Evolutionary conservation across 2,329 filamentous ascomycete genomes (phyloP), one percentile per base, ranked within the genome.

Genomic region (Seiridium unicorne): DNA sequence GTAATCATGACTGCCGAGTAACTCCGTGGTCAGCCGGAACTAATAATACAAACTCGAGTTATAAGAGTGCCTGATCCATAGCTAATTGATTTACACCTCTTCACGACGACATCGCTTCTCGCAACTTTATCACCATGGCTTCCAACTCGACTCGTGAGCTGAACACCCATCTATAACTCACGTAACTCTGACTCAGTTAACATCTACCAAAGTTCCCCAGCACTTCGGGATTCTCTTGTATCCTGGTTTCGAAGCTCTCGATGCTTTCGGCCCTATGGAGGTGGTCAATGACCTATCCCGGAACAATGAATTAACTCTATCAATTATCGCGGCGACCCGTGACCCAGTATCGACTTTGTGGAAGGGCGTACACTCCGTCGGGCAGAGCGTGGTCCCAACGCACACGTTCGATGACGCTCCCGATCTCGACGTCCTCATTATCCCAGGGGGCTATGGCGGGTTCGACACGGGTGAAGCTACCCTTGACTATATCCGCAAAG

Each of bases 401-500:
- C 73, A 78, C 57, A 77, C 75, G 0, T 77, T 75, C 40, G 64
- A 64, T 3, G 66, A 66, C 7, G 70, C 74, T 1, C 68, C 68
- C 1, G 71, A 72, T 0, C 62, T 69, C 0, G 73, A 79, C 38
- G 73, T 78, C 3, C 69, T 79, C 1, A 62, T 79, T 3, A 68
- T 79, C 1, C 77, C 77, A 0, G 77, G 77, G 0, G 77, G 77
- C 0, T 60, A 62, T 9, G 77, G 77, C 1, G 66, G 71, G 1
- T 66, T 72, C 4, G 60, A 70, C 3, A 26, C 65, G 0, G 63
- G 70, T 0, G 56, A 70, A 5, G 65, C 73, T 2, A 68, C 69
- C 3, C 54, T 36, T 31, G 71, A 79, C n/a, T 86, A 80, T 62
- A 70, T 86, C 47, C 65, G 64, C 4, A 64, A 69, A 0, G 64